Evolutionary conservation across 1,139 yeast species (phyloP).

Genomic region (Ogataea hybrid): DNA sequence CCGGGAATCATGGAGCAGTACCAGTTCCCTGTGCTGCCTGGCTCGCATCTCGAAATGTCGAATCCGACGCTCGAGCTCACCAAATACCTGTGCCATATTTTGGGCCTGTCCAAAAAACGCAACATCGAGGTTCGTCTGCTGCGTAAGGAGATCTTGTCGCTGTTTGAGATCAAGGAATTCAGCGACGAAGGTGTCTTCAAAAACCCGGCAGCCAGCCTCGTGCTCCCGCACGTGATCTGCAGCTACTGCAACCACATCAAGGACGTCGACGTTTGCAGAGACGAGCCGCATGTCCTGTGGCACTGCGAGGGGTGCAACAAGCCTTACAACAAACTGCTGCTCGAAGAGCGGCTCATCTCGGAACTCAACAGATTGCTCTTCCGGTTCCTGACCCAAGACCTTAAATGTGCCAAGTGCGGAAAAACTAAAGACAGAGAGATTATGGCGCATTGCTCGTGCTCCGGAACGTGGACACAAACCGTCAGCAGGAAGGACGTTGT

Average conservation of each 20-base stretch:
- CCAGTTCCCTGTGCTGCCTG: conserved; percentile 70
- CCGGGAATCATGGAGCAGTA: conserved; percentile 65
- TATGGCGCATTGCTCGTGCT: conserved; percentile 78
- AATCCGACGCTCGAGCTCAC: conserved; percentile 82
- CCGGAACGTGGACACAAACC: conserved; percentile 80
- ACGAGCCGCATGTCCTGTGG: conserved; percentile 52
- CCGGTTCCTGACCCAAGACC: conserved; percentile 75
- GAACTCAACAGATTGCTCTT: conserved; percentile 56
- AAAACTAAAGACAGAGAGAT: conserved; percentile 66
- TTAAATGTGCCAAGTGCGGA: conserved; percentile 75
- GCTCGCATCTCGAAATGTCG: conserved; percentile 56
- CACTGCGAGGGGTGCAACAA: conserved; percentile 67
- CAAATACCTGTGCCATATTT: conserved; percentile 71
- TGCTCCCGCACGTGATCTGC: conserved; percentile 70
- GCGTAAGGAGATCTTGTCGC: conserved; percentile 67
- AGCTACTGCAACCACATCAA: conserved; percentile 71
- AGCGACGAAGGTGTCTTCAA: conserved; percentile 71
- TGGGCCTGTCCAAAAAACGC: conserved; percentile 62
- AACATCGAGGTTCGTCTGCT: conserved; percentile 71
- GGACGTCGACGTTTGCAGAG: conserved; percentile 83
- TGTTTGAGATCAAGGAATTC: conserved; percentile 83
- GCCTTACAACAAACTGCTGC: conserved; percentile 59
- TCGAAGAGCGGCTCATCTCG: conserved; percentile 78
- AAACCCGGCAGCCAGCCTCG: conserved; percentile 72
- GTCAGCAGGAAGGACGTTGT: conserved; percentile 45